Percentiles rank a stretch among this genome's conserved stretches.
These are phyloP conservation scores for Fomes fomentarius DNA, from an alignment of 1,284 basidiomycete species.

Conservation along the genomic window DNA sequence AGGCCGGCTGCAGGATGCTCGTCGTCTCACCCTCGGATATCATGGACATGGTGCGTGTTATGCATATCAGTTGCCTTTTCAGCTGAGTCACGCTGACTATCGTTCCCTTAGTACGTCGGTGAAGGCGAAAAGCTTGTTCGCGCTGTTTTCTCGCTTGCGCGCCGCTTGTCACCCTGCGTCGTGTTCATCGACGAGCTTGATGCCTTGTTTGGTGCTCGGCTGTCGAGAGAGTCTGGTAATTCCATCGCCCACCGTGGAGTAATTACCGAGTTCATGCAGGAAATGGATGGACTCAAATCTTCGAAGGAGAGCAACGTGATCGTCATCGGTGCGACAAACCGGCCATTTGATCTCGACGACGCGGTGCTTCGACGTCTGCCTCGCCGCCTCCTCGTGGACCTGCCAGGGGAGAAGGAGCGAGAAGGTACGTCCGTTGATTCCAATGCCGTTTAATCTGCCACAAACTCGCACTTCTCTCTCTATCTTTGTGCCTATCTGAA, in stretches of 20 bases:
- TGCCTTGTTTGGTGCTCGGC: conserved; percentile 88
- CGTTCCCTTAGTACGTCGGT: conserved; percentile 74
- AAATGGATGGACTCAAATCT: conserved; percentile 93
- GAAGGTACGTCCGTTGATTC: conserved; percentile 54
- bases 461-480: background rate
- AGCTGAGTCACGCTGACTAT: conserved; percentile 11
- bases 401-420: conserved; percentile 83
- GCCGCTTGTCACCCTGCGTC: conserved; percentile 88
- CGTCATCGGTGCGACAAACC: conserved; percentile 94
- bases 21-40: conserved; percentile 84
- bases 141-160: conserved; percentile 89
- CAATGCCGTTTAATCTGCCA: background rate
- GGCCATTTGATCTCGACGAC: conserved; percentile 85
- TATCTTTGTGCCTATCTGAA: conserved; percentile 9
- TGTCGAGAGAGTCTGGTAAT: conserved; percentile 82
- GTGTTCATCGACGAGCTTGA: conserved; percentile 98
- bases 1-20: conserved; percentile 90
- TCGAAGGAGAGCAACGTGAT: conserved; percentile 84
- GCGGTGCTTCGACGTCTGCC: conserved; percentile 86
- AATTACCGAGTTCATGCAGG: conserved; percentile 97
- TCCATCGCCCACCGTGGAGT: conserved; percentile 83
- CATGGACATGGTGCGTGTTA: conserved; percentile 78
- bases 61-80: background rate
- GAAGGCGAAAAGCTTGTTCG: conserved; percentile 95
- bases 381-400: conserved; percentile 80